These are phyloP conservation scores for Pseudevernia furfuracea DNA, from an alignment of 495 filamentous ascomycete species.

Conservation along the genomic window DNA sequence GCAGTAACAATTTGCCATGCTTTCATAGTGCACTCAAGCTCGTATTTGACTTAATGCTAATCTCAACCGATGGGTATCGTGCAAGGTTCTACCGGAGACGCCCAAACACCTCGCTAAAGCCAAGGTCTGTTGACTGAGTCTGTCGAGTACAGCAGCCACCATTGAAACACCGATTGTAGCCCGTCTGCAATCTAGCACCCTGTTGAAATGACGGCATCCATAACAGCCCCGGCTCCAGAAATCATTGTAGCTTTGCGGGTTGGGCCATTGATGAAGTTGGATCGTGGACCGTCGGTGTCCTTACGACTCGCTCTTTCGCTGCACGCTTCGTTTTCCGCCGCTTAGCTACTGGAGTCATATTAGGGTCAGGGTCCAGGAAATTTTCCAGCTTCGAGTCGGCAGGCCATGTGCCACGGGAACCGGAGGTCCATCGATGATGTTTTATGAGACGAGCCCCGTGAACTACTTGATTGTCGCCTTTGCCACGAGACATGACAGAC, in stretches of 20 bases:
- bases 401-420: conserved; percentile 20
- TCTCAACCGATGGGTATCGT: conserved; percentile 5
- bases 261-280: background rate
- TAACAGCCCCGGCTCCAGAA: background rate
- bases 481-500: conserved; percentile 74
- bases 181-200: background rate
- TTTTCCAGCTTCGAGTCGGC: conserved; percentile 2
- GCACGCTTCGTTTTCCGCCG: conserved; percentile 10
- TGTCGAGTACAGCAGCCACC: background rate
- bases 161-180: background rate
- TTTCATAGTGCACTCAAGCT: background rate
- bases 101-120: conserved; percentile 2
- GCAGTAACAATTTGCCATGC: background rate
- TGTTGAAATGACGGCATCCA: background rate
- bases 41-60: background rate
- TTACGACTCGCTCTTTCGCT: background rate
- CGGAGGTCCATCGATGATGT: conserved; percentile 18
- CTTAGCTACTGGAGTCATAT: conserved; percentile 10
- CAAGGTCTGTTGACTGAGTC: background rate
- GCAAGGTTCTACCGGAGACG: background rate
- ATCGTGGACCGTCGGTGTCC: background rate
- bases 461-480: conserved; percentile 28
- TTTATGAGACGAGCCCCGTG: conserved; percentile 23
- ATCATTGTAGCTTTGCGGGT: background rate
- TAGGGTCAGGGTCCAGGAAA: background rate